phyloP scores from a whole-genome alignment of 768 basidiomycete genomes.

The Lentinula detonsa region DNA sequence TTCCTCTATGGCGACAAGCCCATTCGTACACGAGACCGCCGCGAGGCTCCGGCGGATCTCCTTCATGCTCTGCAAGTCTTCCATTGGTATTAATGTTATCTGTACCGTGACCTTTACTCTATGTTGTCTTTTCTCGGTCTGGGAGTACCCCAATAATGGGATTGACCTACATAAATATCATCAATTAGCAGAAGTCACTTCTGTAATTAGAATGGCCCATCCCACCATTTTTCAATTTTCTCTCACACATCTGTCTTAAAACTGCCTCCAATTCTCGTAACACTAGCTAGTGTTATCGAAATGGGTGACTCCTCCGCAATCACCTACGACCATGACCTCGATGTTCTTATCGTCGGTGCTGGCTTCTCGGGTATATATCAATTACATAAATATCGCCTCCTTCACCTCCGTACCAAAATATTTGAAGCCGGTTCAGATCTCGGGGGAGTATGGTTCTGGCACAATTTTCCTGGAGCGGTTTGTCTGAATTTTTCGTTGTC shows the following conservation, averaged over 20 bases:
- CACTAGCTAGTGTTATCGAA: background rate
- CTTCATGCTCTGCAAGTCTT: background rate
- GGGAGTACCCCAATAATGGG: background rate
- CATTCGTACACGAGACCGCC: too few species aligned
- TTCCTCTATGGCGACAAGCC: too few species aligned
- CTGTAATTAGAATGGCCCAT: background rate
- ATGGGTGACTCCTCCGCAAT: background rate
- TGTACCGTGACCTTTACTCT: background rate
- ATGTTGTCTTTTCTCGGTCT: background rate
- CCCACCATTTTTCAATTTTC: background rate
- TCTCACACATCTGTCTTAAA: background rate
- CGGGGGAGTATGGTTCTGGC: slow-evolving; percentile 18
- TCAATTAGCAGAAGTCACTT: background rate
- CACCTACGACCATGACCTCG: slow-evolving; percentile 7
- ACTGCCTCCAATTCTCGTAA: background rate
- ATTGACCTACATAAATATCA: background rate
- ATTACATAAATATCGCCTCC: slow-evolving; percentile 1
- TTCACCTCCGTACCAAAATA: slow-evolving; percentile 3
- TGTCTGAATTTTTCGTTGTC: background rate
- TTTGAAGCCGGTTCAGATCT: slow-evolving; percentile 15
- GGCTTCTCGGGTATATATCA: slow-evolving; percentile 20
- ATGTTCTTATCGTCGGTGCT: slow-evolving; percentile 20
- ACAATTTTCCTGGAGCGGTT: slow-evolving; percentile 3
- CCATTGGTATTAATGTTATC: background rate
- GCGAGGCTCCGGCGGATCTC: background rate